phyloP scores from a whole-genome alignment of 495 filamentous ascomycete genomes.

The Neurospora sp. region DNA sequence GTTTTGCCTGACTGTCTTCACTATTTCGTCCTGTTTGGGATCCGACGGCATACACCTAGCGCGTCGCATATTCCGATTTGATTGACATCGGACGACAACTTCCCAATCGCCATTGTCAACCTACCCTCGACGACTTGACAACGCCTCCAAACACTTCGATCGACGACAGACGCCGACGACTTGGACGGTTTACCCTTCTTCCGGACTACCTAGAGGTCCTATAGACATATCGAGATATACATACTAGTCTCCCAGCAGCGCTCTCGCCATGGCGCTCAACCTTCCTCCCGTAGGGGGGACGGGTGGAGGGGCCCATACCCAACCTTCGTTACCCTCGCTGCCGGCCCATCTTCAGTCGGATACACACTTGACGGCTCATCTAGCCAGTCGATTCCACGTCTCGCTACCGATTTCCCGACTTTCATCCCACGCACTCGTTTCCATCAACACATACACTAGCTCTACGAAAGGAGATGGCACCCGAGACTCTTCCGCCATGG shows the following conservation, averaged over 20 bases:
- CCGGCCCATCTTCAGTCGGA: slow-evolving; percentile 91
- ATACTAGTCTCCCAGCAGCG: slow-evolving; percentile 8
- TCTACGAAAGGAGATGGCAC: slow-evolving; percentile 83
- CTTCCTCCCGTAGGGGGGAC: slow-evolving; percentile 31
- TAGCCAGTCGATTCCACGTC: slow-evolving; percentile 92
- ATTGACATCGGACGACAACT: not conserved
- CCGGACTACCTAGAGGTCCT: not conserved
- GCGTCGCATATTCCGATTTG: not conserved
- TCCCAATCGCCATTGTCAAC: not conserved
- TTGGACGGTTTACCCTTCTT: not conserved
- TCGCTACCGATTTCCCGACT: slow-evolving; percentile 76
- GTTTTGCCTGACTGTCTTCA: slow-evolving; percentile 13
- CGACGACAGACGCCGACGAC: not conserved
- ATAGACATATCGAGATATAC: not conserved
- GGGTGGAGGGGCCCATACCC: slow-evolving; percentile 62
- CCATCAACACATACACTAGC: slow-evolving; percentile 85
- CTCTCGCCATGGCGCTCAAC: slow-evolving; percentile 31
- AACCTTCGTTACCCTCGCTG: slow-evolving; percentile 77
- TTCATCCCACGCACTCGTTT: slow-evolving; percentile 82
- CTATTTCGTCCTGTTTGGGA: not conserved
- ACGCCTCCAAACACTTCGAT: not conserved
- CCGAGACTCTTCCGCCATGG: slow-evolving; percentile 76
- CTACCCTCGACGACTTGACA: not conserved
- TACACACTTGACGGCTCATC: slow-evolving; percentile 88
- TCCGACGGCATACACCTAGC: not conserved